Evolutionary conservation across 1,284 basidiomycete species (phyloP).

Genomic region (Naganishia cerealis): DNA sequence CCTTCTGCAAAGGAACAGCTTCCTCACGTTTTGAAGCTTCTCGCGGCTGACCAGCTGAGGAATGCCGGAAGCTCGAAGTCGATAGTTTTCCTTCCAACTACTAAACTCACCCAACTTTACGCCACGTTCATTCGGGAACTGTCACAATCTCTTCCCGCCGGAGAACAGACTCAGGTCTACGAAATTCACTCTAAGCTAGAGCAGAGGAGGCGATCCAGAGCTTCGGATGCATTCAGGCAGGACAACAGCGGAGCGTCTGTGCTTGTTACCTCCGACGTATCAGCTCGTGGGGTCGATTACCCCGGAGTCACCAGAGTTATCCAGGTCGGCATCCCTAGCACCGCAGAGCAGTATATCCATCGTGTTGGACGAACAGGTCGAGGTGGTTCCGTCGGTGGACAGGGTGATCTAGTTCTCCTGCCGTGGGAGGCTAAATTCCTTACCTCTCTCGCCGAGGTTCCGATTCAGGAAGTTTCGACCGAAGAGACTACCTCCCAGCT

Average conservation of each 20-base stretch:
- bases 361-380: conserved; percentile 90
- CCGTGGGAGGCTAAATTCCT: conserved; percentile 80
- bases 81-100: conserved; percentile 87
- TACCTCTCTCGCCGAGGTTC: conserved; percentile 67
- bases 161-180: conserved; percentile 62
- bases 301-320: conserved; percentile 89
- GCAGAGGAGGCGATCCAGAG: conserved; percentile 66
- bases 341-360: conserved; percentile 79
- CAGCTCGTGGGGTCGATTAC: conserved; percentile 86
- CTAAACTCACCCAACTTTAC: conserved; percentile 79
- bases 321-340: conserved; percentile 78
- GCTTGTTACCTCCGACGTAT: conserved; percentile 84
- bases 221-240: conserved; percentile 68
- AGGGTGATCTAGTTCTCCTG: conserved; percentile 82
- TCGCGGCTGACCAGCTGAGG: conserved; percentile 84
- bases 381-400: conserved; percentile 64
- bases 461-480: conserved; percentile 65
- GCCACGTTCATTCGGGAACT: conserved; percentile 65
- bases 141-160: conserved; percentile 57
- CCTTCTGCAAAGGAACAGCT: conserved; percentile 69
- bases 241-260: conserved; percentile 65
- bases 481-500: conserved; percentile 61
- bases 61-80: conserved; percentile 73
- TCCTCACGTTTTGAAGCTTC: conserved; percentile 73
- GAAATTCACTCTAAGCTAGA: conserved; percentile 84